Evolutionary conservation across 164 flowering plant species (phyloP), one percentile per base, ranked within the genome.

Genomic region (Tetrastigma voinierianum): DNA sequence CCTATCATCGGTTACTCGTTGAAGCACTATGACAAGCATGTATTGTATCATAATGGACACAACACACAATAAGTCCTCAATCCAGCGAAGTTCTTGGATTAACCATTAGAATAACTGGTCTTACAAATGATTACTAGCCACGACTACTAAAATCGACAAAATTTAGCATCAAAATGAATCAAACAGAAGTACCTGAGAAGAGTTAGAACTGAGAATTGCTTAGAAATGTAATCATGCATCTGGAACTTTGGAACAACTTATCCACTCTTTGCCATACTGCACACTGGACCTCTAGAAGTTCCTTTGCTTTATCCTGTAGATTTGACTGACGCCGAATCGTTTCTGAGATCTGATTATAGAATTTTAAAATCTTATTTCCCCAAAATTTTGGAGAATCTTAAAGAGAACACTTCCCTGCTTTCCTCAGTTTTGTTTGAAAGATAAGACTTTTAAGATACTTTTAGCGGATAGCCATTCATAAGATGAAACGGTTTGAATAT

Each of bases 221-320:
- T 48, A 96, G 89, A 76, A 93, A 96, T 20, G 90, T 75, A 23
- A 96, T 81, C 96, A 93, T 83, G 78, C 99, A 90, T 80, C 98
- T 77, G 19, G 90, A 53, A 70, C 85, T 82, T 62, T 96, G 99
- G 74, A 96, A 93, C 76, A 87, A 77, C 62, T 77, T 86, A 61
- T 96, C 98, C 48, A 96, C 64, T 74, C 67, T 76, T 68, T 88
- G 84, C 99, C 99, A 93, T 43, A 87, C 88, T 1, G 74, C 63
- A 54, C 81, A 72, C 58, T 96, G 97, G 59, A 79, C 57, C 65
- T 90, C 94, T 32, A 93, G 78, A 46, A 96, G 96, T 74, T 81
- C 81, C 76, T 66, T 75, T 46, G 96, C 90, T 61, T 93, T 96
- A 4, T 79, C 80, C 71, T 85, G 91, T 53, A 96, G 76, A 24